phyloP scores from a whole-genome alignment of 2,329 filamentous ascomycete genomes.

The Blastomyces parvus region DNA sequence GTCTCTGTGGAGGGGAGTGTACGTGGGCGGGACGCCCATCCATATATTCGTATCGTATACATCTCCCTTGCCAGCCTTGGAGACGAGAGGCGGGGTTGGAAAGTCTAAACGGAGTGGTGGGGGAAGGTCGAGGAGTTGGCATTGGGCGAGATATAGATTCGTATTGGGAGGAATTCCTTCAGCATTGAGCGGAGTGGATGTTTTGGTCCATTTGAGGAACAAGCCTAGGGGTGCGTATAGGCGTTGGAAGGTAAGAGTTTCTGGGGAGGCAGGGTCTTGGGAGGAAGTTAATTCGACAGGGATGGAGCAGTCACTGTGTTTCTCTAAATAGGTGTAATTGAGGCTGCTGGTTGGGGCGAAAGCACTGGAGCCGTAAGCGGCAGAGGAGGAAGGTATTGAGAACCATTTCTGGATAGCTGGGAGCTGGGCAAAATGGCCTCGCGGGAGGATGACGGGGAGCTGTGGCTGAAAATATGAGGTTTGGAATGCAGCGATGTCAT shows the following conservation, averaged over 20 bases:
- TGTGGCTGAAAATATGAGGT: slow-evolving; percentile 45
- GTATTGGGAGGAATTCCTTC: slow-evolving; percentile 17
- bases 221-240: slow-evolving; percentile 48
- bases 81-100: slow-evolving; percentile 56
- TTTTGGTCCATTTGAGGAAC: slow-evolving; percentile 48
- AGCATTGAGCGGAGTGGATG: slow-evolving; percentile 18
- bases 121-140: slow-evolving; percentile 61
- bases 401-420: slow-evolving; percentile 56
- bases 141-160: slow-evolving; percentile 79
- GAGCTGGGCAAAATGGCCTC: slow-evolving; percentile 35
- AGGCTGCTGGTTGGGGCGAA: slow-evolving; percentile 20
- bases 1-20: slow-evolving; percentile 83
- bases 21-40: slow-evolving; percentile 78
- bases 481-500: slow-evolving; percentile 41
- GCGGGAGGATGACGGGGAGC: slow-evolving; percentile 45
- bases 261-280: neutral
- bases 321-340: slow-evolving; percentile 37
- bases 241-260: slow-evolving; percentile 33
- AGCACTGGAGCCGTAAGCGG: slow-evolving; percentile 15
- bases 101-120: slow-evolving; percentile 53
- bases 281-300: slow-evolving; percentile 49
- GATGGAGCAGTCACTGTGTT: slow-evolving; percentile 42
- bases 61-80: slow-evolving; percentile 60
- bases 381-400: slow-evolving; percentile 23
- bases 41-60: slow-evolving; percentile 82